Evolutionary conservation across 176 grass and related monocot genomes (phyloP), one percentile per base, ranked within the genome.

Genomic region (Ampelocalamus luodianensis): DNA sequence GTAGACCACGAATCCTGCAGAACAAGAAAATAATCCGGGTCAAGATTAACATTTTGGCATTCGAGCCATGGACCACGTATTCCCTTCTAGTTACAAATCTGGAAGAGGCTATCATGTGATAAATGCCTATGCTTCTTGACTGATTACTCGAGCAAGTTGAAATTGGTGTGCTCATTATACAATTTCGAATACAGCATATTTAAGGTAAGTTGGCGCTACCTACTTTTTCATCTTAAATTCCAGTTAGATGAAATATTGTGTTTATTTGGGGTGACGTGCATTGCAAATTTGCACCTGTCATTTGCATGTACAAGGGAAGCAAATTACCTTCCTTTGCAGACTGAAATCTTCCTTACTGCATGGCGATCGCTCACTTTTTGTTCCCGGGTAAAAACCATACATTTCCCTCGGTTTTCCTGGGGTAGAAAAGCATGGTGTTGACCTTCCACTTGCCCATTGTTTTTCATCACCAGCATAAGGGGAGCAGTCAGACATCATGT

Each of bases 401-500:
- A 83, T 68, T 20, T 90, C 82, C 76, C 43, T 86, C 63, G 79
- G 37, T 72, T 85, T 88, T 72, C 91, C 82, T 27, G 87, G 84
- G 43, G 88, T 86, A 71, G 49, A 86, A 70, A 85, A 90, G 69
- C 78, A 84, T 40, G 79, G 58, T 56, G 63, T 75, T 45, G 83
- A 58, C 74, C 67, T 88, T 78, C 71, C 86, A 74, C 66, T 67
- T 43, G 85, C n/a, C 82, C 78, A 83, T 24, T 76, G 82, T 54
- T 84, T 92, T 64, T 79, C 90, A 66, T 81, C 72, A 78, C 58
- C 66, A 66, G 76, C 61, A 86, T 51, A 70, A 71, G 79, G 71
- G 40, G 88, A 88, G 65, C 48, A 80, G 46, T 80, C 72, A 63
- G 93, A 87, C 79, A 88, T 79, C 88, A 90, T 90, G 77, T 92